Base-by-base conservation (phyloP, 129 eudicot genomes). In the Logfia minima region DNA sequence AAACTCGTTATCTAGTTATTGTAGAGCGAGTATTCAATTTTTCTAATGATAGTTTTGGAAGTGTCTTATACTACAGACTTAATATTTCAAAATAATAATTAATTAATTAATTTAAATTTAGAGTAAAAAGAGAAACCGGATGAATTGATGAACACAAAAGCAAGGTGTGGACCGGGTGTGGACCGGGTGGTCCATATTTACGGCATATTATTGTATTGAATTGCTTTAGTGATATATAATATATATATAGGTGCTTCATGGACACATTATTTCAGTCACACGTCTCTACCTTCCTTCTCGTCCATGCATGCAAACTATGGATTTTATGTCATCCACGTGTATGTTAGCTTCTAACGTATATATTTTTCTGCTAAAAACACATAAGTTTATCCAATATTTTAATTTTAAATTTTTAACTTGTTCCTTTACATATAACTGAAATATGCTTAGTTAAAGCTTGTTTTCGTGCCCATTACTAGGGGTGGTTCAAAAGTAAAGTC, bases 281-380 rank as follows among this genome's bases (percentile, higher is more conserved):
- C 70, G 68, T 74, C 59, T 29, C 41, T 29, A 39, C 39, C 32
- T 60, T 60, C 37, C 37, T 37, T 74, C 69, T 59, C 78, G 17
- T 35, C 78, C 78, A 60, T 60, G 58, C 78, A 74, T 60, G 78
- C 69, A 74, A 74, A 60, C 58, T 74, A 35, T 74, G 78, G 69
- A 74, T 60, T 60, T 48, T 74, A 60, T 60, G 69, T 60, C 19
- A 39, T 74, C 78, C 78, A 74, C 78, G 70, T 60, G 78, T 74
- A 8, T 19, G 11, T 53, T 26, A 26, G 29, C 29, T 45, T 67
- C 21, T 24, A 63, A 62, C 11, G 26, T 26, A 63, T 16, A 53
- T 7, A 0, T n/a, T 53, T 16, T 39, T 39, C 48, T 39, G 48
- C 48, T 39, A 39, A 39, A 39, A 34, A 34, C 37, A 34, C 37